phyloP scores from a whole-genome alignment of 1,284 basidiomycete species.

The Rhodotorula sp. region DNA sequence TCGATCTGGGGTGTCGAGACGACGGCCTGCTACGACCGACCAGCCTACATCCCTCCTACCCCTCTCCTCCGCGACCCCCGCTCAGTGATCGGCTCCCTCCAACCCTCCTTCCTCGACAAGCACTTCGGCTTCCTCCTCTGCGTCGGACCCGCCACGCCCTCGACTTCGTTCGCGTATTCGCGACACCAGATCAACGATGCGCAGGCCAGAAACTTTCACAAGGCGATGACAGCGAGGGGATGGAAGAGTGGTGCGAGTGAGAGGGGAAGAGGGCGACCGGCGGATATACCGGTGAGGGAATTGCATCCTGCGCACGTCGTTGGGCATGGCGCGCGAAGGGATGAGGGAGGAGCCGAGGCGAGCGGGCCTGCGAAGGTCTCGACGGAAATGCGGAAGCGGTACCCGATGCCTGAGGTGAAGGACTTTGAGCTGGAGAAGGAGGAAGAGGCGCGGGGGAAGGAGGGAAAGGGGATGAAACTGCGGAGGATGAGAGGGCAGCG shows the following conservation, averaged over 20 bases:
- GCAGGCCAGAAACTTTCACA: neutral
- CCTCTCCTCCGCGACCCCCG: constrained; percentile 35
- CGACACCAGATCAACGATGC: constrained; percentile 35
- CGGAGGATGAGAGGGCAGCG: too few relatives aligned
- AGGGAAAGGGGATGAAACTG: too few relatives aligned
- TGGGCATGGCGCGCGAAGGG: neutral
- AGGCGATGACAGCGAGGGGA: neutral
- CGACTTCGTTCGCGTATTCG: constrained; percentile 17
- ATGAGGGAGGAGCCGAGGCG: neutral
- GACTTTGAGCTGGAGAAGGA: neutral
- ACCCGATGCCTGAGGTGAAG: neutral
- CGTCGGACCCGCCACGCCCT: constrained; percentile 29
- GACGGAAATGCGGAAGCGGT: too few relatives aligned
- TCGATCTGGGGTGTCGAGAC: constrained; percentile 39
- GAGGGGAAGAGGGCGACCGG: neutral
- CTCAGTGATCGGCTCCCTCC: constrained; percentile 31
- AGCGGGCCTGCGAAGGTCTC: neutral
- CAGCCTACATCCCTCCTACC: constrained; percentile 25
- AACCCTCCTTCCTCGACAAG: constrained; percentile 29
- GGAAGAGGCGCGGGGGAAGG: neutral
- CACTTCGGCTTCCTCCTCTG: constrained; percentile 39
- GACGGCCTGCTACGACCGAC: constrained; percentile 26
- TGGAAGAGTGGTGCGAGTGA: neutral
- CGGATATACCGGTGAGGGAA: neutral
- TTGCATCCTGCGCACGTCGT: too few relatives aligned